Conservation (phyloP, 1,284 basidiomycete species). For the Melanopsichium pennsylvanicum region DNA sequence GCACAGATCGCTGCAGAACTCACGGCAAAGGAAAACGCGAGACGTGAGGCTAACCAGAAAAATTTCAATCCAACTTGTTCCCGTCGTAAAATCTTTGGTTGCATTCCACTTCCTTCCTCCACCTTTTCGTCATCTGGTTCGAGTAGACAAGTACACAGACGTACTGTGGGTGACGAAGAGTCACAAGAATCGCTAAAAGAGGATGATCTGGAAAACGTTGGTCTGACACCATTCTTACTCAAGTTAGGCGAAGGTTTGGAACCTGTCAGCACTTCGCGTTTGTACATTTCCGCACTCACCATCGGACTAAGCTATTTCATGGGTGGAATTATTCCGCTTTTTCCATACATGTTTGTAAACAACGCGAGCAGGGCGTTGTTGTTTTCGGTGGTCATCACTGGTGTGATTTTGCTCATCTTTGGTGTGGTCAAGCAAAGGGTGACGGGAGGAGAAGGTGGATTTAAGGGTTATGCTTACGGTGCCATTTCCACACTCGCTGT, state of each 20-base stretch:
- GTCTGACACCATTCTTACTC: conserved; percentile 59
- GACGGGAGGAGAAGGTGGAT: conserved; percentile 49
- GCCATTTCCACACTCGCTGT: conserved; percentile 87
- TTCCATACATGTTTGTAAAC: conserved; percentile 58
- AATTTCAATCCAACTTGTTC: not conserved
- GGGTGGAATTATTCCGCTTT: conserved; percentile 56
- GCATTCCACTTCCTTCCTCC: conserved; percentile 28
- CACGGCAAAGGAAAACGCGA: conserved; percentile 22
- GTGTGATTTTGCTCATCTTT: conserved; percentile 54
- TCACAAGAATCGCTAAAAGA: conserved; percentile 12
- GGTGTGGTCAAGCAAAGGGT: conserved; percentile 56
- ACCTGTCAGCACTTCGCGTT: conserved; percentile 53
- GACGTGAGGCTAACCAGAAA: conserved; percentile 6
- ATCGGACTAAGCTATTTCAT: conserved; percentile 58
- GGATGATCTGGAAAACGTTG: conserved; percentile 30
- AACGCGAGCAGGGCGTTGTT: conserved; percentile 42
- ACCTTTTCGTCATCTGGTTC: conserved; percentile 4
- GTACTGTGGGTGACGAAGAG: conserved; percentile 14
- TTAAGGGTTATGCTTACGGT: conserved; percentile 74
- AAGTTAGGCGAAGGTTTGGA: conserved; percentile 54
- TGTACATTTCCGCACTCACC: conserved; percentile 51
- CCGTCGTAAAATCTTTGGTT: conserved; percentile 34
- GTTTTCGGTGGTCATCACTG: conserved; percentile 54
- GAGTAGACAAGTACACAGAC: conserved; percentile 16
- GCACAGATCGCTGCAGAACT: conserved; percentile 74